A percentile compares a stretch with the other conserved stretches of the same genome.
phyloP scores from a whole-genome alignment of 495 filamentous ascomycete genomes.

The Chaetomium fimeti region DNA sequence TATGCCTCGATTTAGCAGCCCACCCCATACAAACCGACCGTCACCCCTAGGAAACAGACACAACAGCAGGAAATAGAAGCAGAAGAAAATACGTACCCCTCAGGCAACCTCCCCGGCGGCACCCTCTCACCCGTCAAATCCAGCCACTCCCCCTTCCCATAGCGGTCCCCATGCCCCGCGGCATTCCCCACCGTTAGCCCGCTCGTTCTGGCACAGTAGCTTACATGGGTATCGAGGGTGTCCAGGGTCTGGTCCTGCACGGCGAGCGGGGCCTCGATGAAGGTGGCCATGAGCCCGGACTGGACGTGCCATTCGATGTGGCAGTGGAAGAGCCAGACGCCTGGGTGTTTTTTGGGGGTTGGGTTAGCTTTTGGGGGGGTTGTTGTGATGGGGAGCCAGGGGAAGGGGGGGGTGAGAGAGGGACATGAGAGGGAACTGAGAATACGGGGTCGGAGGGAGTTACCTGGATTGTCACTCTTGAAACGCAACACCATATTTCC shows the following conservation, averaged over 20 bases:
- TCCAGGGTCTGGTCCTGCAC: constrained; percentile 58
- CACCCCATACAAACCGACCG: background rate
- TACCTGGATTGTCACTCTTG: constrained; percentile 64
- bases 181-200: constrained; percentile 66
- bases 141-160: constrained; percentile 51
- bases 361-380: background rate
- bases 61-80: background rate
- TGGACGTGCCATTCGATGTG: constrained; percentile 70
- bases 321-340: constrained; percentile 73
- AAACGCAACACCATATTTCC: constrained; percentile 68
- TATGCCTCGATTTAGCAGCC: background rate
- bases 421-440: background rate
- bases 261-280: constrained; percentile 59
- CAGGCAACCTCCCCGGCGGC: constrained; percentile 57
- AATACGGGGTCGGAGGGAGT: constrained; percentile 26
- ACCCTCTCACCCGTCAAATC: constrained; percentile 63
- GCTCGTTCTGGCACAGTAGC: constrained; percentile 55
- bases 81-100: constrained; percentile 48
- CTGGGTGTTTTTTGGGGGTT: constrained; percentile 10
- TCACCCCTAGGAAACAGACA: background rate
- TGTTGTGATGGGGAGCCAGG: background rate
- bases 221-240: constrained; percentile 63
- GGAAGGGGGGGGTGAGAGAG: no score
- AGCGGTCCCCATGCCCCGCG: constrained; percentile 55
- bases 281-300: constrained; percentile 65